phyloP scores from a whole-genome alignment of 2,329 filamentous ascomycete genomes.

The Metarhizium album region DNA sequence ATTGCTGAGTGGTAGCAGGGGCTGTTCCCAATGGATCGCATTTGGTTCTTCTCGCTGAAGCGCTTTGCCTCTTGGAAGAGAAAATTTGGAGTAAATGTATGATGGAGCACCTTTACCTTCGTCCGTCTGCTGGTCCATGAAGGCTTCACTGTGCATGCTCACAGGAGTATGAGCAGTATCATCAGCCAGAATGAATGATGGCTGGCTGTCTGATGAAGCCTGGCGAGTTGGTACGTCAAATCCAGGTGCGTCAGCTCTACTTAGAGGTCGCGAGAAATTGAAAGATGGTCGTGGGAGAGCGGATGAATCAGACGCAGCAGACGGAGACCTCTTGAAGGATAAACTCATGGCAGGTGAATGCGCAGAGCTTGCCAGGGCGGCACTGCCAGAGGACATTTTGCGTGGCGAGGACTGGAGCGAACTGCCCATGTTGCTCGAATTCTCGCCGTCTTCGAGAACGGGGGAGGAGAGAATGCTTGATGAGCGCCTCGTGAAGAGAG shows the following conservation, averaged over 20 bases:
- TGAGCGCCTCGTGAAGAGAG: conserved; percentile 39
- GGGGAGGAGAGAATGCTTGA: conserved; percentile 54
- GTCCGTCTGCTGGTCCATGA: conserved; percentile 41
- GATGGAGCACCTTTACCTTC: conserved; percentile 47
- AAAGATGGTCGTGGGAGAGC: conserved; percentile 63
- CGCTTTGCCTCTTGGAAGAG: conserved; percentile 70
- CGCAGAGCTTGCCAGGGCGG: conserved; percentile 30
- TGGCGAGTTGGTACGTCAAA: conserved; percentile 51
- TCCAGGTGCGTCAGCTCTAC: conserved; percentile 53
- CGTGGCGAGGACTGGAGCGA: conserved; percentile 57
- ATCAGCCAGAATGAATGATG: conserved; percentile 51
- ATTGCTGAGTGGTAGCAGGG: conserved; percentile 29
- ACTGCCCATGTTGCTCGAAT: conserved; percentile 38
- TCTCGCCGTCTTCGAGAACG: conserved; percentile 62
- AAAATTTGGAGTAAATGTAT: conserved; percentile 79
- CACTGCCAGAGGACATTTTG: conserved; percentile 65
- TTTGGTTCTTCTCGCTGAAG: conserved; percentile 58
- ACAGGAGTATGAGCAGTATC: conserved; percentile 59
- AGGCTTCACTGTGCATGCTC: conserved; percentile 62
- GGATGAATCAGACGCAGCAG: conserved; percentile 72
- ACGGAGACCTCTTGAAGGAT: conserved; percentile 69
- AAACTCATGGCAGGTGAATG: conserved; percentile 46
- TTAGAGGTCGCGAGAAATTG: conserved; percentile 90
- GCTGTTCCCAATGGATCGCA: conserved; percentile 49
- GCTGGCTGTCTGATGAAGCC: conserved; percentile 56